Evolutionary conservation across 169 alveolate genomes (phyloP), one percentile per base, ranked within the genome.

Genomic region (Plasmodium billcollinsi): DNA sequence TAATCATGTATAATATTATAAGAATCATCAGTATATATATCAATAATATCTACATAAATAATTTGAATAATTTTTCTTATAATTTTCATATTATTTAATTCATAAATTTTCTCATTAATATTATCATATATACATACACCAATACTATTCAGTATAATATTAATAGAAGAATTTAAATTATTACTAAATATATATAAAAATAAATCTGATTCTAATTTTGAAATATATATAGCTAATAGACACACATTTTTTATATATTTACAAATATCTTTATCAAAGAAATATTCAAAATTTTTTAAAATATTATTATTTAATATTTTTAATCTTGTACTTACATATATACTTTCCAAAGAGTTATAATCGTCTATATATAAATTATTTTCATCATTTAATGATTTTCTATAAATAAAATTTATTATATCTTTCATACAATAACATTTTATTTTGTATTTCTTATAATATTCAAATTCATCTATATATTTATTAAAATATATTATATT

Each of bases 301-400:
- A 86, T 65, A 86, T 86, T 86, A 86, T 73, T 86, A 66, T 86
- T 86, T 56, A 86, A 61, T 47, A 86, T n/a, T 52, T 86, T 86
- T 73, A 86, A 50, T 66, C 92, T 86, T 45, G 92, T 71, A 62
- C 88, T 86, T 2, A 54, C 66, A 58, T 86, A 86, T 26, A 86
- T 21, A 72, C 59, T 72, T 39, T 86, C 92, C 45, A 86, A 20
- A 0, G 65, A 45, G 18, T 59, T 56, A 26, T 71, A 86, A 43
- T 86, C 92, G 39, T 86, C 92, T 45, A 65, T 33, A 72, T 86
- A 86, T 39, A 86, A 26, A 20, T 58, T 43, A 59, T 86, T 86
- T 54, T 86, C 80, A 20, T 86, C 76, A 24, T 20, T 39, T 3
- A 86, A 14, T 11, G 91, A 54, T 54, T 86, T 86, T 33, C 21